A percentile compares a stretch with the other conserved stretches of the same genome.
Conservation (phyloP, 2,329 filamentous ascomycete genomes). For the Periconia sp. region DNA sequence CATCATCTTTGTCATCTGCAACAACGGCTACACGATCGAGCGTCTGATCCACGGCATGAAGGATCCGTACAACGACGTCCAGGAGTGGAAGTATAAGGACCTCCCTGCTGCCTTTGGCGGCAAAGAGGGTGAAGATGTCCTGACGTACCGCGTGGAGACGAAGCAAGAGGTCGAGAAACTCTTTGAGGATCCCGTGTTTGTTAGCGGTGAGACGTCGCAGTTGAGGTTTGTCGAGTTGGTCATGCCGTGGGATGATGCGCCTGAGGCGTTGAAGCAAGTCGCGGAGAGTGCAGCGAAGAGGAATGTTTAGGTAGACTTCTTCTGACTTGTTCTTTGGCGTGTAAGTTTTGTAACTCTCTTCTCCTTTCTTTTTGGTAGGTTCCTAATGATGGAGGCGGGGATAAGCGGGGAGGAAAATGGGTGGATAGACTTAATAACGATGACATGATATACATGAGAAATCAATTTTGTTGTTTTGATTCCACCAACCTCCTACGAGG, state of each 20-base stretch:
- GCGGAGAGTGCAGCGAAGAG: conserved; percentile 70
- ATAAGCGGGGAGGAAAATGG: no score
- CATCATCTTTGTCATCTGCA: conserved; percentile 85
- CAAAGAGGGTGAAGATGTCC: conserved; percentile 53
- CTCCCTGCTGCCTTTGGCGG: conserved; percentile 70
- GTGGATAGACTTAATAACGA: no score
- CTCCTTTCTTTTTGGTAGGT: background rate
- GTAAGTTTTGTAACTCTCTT: background rate
- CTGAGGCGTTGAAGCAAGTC: conserved; percentile 67
- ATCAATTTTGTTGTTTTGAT: no score
- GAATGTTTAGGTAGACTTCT: conserved; percentile 36
- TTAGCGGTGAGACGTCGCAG: conserved; percentile 36
- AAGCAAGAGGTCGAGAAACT: conserved; percentile 68
- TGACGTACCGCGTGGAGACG: conserved; percentile 69
- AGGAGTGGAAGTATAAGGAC: conserved; percentile 71
- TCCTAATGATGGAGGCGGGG: no score
- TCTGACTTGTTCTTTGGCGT: background rate
- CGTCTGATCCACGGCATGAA: conserved; percentile 84
- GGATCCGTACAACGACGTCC: conserved; percentile 78
- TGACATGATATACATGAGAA: no score
- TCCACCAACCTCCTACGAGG: no score
- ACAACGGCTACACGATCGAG: conserved; percentile 88
- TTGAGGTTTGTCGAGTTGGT: conserved; percentile 78
- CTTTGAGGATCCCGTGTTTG: conserved; percentile 65
- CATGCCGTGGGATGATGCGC: conserved; percentile 79